Percentiles rank a stretch among this genome's conserved stretches.
phyloP scores from a whole-genome alignment of 768 basidiomycete species.

The Hericium alpestre region DNA sequence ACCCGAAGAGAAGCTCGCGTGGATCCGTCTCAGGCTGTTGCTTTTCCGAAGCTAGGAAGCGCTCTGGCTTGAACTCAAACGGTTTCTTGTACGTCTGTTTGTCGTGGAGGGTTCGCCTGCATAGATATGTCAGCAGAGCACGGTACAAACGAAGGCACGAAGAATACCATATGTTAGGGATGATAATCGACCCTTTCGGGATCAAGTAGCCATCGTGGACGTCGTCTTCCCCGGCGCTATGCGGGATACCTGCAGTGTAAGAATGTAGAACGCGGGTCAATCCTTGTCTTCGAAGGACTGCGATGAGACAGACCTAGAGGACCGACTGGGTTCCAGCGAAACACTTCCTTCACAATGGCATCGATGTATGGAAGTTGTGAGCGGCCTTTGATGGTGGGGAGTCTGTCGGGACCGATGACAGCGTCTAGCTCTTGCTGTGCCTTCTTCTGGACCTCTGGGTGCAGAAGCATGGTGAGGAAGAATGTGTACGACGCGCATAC shows the following conservation, averaged over 20 bases:
- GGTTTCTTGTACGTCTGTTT: slow-evolving; percentile 18
- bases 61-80: slow-evolving; percentile 19
- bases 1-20: slow-evolving; percentile 15
- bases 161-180: slow-evolving; percentile 25
- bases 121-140: too few species aligned
- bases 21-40: slow-evolving; percentile 14
- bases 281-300: background rate
- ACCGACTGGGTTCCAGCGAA: slow-evolving; percentile 15
- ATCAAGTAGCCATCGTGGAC: slow-evolving; percentile 27
- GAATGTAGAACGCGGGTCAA: background rate
- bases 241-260: slow-evolving; percentile 20
- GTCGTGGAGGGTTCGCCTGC: slow-evolving; percentile 21
- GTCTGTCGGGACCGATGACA: slow-evolving; percentile 13
- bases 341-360: slow-evolving; percentile 14
- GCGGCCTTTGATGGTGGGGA: slow-evolving; percentile 12
- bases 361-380: slow-evolving; percentile 14
- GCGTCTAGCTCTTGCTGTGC: slow-evolving; percentile 17
- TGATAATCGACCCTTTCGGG: slow-evolving; percentile 26
- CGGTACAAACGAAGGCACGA: background rate
- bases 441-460: slow-evolving; percentile 14
- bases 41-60: slow-evolving; percentile 16
- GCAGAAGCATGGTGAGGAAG: slow-evolving; percentile 19
- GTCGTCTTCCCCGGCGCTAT: slow-evolving; percentile 26
- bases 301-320: slow-evolving; percentile 4
- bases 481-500: slow-evolving; percentile 17